phyloP scores from a whole-genome alignment of 192 early-diverging fungal genomes.

The Gigaspora rosea region DNA sequence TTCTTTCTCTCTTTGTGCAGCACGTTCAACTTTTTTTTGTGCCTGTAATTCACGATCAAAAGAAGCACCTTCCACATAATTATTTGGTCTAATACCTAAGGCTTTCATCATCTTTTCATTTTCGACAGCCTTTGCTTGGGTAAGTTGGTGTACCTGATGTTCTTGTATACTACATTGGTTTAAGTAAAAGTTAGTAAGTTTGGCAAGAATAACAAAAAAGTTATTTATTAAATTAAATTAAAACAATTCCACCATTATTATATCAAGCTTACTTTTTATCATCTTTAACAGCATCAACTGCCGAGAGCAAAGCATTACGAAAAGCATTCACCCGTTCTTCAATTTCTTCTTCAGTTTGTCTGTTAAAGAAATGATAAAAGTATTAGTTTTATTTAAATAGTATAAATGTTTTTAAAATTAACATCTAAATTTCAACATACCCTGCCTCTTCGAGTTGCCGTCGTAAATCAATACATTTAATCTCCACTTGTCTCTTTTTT shows the following conservation, averaged over 20 bases:
- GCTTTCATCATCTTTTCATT: slow-evolving; percentile 68
- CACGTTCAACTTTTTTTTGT: slow-evolving; percentile 40
- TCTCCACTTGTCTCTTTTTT: slow-evolving; percentile 82
- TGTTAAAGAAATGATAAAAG: slow-evolving; percentile 20
- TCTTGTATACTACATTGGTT: slow-evolving; percentile 43
- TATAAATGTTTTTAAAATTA: background rate
- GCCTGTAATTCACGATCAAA: slow-evolving; percentile 77
- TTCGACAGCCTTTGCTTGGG: slow-evolving; percentile 69
- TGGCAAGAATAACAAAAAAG: background rate
- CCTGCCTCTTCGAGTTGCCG: slow-evolving; percentile 79
- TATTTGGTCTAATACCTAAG: slow-evolving; percentile 61
- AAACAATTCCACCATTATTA: background rate
- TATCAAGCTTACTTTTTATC: slow-evolving; percentile 1
- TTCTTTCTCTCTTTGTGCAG: slow-evolving; percentile 41
- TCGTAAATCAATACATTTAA: slow-evolving; percentile 81
- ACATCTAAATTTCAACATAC: slow-evolving; percentile 27
- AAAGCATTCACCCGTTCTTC: slow-evolving; percentile 64
- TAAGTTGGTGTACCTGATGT: slow-evolving; percentile 70
- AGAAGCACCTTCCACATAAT: slow-evolving; percentile 73
- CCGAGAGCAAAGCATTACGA: slow-evolving; percentile 56
- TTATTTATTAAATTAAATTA: background rate
- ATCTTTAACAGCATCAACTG: slow-evolving; percentile 25
- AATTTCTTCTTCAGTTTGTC: slow-evolving; percentile 63
- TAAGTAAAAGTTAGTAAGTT: slow-evolving; percentile 20
- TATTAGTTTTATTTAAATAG: background rate